Base-by-base conservation (phyloP, 768 basidiomycete genomes). In the Hygrocybe coccinea region DNA sequence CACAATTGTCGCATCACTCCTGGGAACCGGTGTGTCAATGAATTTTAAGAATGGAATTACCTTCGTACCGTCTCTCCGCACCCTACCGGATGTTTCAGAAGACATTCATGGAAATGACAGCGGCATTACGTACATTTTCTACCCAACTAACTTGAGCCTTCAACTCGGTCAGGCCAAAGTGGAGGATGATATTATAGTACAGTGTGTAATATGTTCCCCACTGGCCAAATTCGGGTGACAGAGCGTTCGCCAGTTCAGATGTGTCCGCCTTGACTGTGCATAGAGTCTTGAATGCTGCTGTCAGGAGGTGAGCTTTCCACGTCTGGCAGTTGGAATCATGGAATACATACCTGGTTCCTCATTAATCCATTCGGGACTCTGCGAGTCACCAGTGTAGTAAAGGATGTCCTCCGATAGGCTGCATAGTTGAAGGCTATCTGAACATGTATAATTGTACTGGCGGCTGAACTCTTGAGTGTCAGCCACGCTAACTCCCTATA, bases 101-200 rank as follows among this genome's bases (percentile, higher is more conserved):
- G 39, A n/a, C 3, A 43, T n/a, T 43, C 10, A 21, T 43, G 39
- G 21, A 43, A 43, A 43, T 21, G 21, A 21, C 29, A 29, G 29
- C 8, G 29, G 29, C 29, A 29, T 29, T 29, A 45, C 62, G 17
- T 48, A 73, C 71, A 34, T 69, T 52, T 41, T 77, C 75, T 22
- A 44, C 58, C 76, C 77, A 78, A 29, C 64, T 55, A 14, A 78
- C 67, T 41, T 74, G 71, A 0, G 76, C 74, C 45, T 73, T 68
- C 19, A 76, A 21, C 47, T 78, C 76, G 0, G 76, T 75, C 39
- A 72, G 53, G 1, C 76, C 77, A 38, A 74, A 75, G 54, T 62
- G 67, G 46, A 78, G 61, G 35, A 76, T 65, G 39, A 78, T 65
- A 8, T 70, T 67, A 52, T 68, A 74, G 9, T 66, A 59, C 11